Percentiles rank a stretch among this genome's conserved stretches.
Conservation (phyloP, 768 basidiomycete genomes). For the Strobilomyces confusus region DNA sequence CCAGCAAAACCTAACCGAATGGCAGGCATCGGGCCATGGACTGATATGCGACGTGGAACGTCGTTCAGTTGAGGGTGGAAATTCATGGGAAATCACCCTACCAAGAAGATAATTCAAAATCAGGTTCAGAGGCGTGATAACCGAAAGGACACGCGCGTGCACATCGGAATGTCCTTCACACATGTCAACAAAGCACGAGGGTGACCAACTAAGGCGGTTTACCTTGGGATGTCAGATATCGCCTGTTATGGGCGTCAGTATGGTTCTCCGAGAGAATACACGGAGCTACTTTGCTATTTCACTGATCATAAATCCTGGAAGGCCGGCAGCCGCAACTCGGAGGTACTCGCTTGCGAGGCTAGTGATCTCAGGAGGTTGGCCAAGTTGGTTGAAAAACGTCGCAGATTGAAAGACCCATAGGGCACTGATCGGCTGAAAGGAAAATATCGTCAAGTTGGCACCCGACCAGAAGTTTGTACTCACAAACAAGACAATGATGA, state of each 20-base stretch:
- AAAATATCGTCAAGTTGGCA: background rate
- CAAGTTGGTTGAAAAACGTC: constrained; percentile 34
- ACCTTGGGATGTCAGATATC: constrained; percentile 23
- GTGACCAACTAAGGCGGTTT: background rate
- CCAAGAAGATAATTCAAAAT: constrained; percentile 25
- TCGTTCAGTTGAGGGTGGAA: background rate
- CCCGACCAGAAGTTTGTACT: background rate
- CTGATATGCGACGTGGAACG: constrained; percentile 1
- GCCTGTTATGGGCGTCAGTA: constrained; percentile 12
- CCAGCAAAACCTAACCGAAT: constrained; percentile 25
- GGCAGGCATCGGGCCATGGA: constrained; percentile 25
- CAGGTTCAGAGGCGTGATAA: constrained; percentile 21
- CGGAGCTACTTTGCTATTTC: constrained; percentile 35
- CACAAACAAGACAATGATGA: constrained; percentile 20
- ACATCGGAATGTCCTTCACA: constrained; percentile 20
- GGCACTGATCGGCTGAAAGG: constrained; percentile 18
- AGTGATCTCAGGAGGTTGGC: constrained; percentile 39
- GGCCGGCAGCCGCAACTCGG: constrained; percentile 35
- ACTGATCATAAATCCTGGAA: constrained; percentile 45
- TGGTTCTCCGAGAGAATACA: background rate
- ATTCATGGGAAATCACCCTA: background rate
- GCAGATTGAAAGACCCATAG: constrained; percentile 28
- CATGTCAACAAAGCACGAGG: background rate
- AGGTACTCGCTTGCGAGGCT: constrained; percentile 38
- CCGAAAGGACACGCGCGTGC: constrained; percentile 20